Evolutionary conservation across 768 basidiomycete species (phyloP).

Genomic region (Cystobasidium onofrii): DNA sequence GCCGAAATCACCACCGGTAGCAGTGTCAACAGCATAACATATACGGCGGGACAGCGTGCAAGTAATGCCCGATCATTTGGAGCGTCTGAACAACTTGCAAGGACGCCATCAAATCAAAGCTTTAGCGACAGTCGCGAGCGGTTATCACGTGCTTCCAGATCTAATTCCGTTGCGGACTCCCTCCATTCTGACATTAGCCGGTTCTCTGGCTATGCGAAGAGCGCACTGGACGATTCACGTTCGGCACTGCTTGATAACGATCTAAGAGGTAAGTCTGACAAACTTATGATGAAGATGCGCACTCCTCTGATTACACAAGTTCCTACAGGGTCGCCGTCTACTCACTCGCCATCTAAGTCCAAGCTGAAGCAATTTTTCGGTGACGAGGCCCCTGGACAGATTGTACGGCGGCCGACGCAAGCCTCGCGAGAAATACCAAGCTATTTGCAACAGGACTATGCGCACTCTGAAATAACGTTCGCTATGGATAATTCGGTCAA

Average conservation of each 20-base stretch:
- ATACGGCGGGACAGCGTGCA: not conserved
- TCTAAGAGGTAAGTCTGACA: not conserved
- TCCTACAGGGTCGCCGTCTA: constrained; percentile 6
- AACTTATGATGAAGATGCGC: not conserved
- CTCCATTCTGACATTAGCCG: constrained; percentile 12
- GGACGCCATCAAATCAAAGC: not conserved
- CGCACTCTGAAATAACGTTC: constrained; percentile 69
- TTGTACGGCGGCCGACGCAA: not conserved
- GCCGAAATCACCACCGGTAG: not conserved
- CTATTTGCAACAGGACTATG: constrained; percentile 77
- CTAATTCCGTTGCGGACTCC: constrained; percentile 22
- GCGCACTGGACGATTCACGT: not conserved
- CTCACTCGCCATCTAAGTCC: constrained; percentile 27
- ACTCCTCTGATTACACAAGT: not conserved
- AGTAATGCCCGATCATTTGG: not conserved
- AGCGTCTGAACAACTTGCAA: not conserved
- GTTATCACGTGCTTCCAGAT: not conserved
- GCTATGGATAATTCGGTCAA: constrained; percentile 74
- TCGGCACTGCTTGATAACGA: not conserved
- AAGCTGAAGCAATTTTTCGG: constrained; percentile 68
- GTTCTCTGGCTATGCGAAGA: not conserved
- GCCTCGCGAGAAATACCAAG: constrained; percentile 51
- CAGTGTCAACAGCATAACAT: not conserved
- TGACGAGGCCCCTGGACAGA: constrained; percentile 49
- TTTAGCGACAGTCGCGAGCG: not conserved